phyloP scores from a whole-genome alignment of 208 protist species.

The Polymyxa betae region DNA sequence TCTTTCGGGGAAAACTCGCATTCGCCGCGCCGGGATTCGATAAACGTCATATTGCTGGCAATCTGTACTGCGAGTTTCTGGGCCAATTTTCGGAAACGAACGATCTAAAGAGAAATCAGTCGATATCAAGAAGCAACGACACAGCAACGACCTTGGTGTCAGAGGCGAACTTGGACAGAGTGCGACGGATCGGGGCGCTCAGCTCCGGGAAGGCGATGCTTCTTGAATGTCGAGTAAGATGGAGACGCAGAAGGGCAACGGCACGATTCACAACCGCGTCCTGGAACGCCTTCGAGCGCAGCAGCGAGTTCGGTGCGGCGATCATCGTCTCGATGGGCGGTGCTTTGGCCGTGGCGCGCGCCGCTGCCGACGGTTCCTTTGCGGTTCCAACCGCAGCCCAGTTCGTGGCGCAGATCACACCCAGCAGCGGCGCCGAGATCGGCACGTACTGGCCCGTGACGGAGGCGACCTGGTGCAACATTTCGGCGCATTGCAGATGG shows the following conservation, averaged over 20 bases:
- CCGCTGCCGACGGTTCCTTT: neutral
- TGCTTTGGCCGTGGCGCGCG: neutral
- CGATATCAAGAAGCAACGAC: neutral
- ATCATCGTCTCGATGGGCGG: constrained; percentile 16
- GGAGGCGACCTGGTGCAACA: neutral
- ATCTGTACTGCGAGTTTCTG: constrained; percentile 15
- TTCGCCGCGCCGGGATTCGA: constrained; percentile 10
- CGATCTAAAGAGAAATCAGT: neutral
- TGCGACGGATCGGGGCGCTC: neutral
- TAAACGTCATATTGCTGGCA: constrained; percentile 6
- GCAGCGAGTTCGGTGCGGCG: neutral
- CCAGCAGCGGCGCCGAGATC: neutral
- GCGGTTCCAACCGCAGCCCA: no score
- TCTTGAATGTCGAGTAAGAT: neutral
- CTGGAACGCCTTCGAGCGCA: neutral
- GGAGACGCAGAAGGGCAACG: constrained; percentile 24
- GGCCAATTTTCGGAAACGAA: neutral
- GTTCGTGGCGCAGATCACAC: neutral
- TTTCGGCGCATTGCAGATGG: neutral
- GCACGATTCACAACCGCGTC: constrained; percentile 11
- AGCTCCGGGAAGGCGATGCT: constrained; percentile 21
- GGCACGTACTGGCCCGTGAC: constrained; percentile 1
- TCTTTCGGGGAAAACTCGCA: neutral
- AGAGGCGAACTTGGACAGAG: neutral
- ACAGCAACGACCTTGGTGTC: neutral